phyloP scores from a whole-genome alignment of 2,329 filamentous ascomycete genomes.

The Hypoxylon sp. region DNA sequence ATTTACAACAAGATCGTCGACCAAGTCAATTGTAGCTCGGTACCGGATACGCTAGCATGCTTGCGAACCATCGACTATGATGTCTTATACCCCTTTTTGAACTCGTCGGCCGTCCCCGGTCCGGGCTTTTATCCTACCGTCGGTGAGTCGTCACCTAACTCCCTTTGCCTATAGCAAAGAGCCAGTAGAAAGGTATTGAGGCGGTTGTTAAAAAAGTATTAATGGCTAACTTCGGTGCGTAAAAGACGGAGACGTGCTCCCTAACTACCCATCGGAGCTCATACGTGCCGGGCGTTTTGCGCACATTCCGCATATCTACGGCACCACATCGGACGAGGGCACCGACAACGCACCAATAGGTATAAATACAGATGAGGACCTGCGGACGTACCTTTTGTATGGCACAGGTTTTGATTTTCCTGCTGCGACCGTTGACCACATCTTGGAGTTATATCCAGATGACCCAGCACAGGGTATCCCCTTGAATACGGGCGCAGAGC shows the following conservation, averaged over 20 bases:
- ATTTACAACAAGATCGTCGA: slow-evolving; percentile 61
- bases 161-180: not conserved
- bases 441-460: slow-evolving; percentile 65
- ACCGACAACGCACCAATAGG: slow-evolving; percentile 49
- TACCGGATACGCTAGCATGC: slow-evolving; percentile 61
- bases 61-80: slow-evolving; percentile 63
- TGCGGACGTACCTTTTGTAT: slow-evolving; percentile 41
- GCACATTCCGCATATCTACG: slow-evolving; percentile 72
- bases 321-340: slow-evolving; percentile 76
- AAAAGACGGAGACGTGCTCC: slow-evolving; percentile 68
- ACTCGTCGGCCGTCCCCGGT: slow-evolving; percentile 51
- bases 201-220: not conserved
- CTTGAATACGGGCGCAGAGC: slow-evolving; percentile 53
- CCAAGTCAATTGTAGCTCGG: slow-evolving; percentile 62
- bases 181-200: not conserved
- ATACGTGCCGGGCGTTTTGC: slow-evolving; percentile 71
- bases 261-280: slow-evolving; percentile 65
- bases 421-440: slow-evolving; percentile 48
- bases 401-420: slow-evolving; percentile 47
- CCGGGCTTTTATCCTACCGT: slow-evolving; percentile 51
- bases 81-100: slow-evolving; percentile 60
- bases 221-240: slow-evolving; percentile 48
- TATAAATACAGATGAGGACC: slow-evolving; percentile 47
- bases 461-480: slow-evolving; percentile 64
- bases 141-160: slow-evolving; percentile 43